Conservation (phyloP, 2,329 filamentous ascomycete species). For the Cercospora nicotianae region DNA sequence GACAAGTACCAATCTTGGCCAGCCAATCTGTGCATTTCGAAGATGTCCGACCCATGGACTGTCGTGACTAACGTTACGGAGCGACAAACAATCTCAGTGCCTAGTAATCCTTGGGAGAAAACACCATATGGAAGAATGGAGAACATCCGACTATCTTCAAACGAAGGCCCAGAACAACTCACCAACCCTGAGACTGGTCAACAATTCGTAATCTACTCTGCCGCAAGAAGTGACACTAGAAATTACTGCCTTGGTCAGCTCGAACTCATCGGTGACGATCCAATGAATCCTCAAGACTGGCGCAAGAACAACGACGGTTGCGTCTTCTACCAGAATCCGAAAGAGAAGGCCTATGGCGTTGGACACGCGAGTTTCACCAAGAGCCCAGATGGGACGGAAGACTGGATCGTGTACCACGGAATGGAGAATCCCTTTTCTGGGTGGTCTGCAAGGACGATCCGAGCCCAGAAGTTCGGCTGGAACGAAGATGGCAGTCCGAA, state of each 20-base stretch:
- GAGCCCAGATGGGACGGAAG: conserved; percentile 49
- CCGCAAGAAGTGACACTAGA: conserved; percentile 52
- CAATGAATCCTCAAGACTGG: conserved; percentile 53
- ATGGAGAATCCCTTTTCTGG: conserved; percentile 51
- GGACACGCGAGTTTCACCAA: conserved; percentile 54
- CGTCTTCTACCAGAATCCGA: conserved; percentile 53
- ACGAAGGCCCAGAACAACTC: conserved; percentile 55
- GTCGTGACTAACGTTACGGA: conserved; percentile 49
- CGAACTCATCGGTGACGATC: conserved; percentile 51
- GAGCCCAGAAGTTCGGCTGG: conserved; percentile 52
- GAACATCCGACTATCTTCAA: conserved; percentile 50
- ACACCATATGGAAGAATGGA: conserved; percentile 51
- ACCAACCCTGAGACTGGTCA: conserved; percentile 50
- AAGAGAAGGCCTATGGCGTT: conserved; percentile 49
- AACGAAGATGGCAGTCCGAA: conserved; percentile 49
- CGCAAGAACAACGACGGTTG: conserved; percentile 49
- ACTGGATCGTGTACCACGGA: conserved; percentile 57
- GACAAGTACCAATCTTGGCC: conserved; percentile 52
- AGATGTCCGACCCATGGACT: conserved; percentile 51
- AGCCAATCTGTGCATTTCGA: conserved; percentile 55
- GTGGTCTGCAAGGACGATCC: conserved; percentile 51
- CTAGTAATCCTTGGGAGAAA: conserved; percentile 53
- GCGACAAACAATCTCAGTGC: conserved; percentile 50
- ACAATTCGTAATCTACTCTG: conserved; percentile 52
- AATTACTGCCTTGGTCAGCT: conserved; percentile 56